Conservation (phyloP, 2,329 filamentous ascomycete species). For the Ophiosphaerella korrae region DNA sequence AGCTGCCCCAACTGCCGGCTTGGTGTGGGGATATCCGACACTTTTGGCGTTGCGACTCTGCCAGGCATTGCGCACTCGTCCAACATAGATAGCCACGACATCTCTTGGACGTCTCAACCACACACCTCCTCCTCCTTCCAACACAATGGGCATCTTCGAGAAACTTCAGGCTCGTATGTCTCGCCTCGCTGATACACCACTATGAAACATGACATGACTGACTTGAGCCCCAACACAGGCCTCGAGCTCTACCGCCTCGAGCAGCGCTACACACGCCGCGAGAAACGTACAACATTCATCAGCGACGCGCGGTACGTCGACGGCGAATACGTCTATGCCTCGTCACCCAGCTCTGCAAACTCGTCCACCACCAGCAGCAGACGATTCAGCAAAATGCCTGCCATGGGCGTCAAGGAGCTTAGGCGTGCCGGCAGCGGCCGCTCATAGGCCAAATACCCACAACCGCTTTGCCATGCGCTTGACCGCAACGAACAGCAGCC, state of each 20-base stretch:
- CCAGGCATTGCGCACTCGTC: too few relatives aligned
- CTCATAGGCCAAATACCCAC: background rate
- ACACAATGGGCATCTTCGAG: constrained; percentile 47
- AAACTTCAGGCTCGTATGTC: constrained; percentile 49
- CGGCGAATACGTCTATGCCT: constrained; percentile 85
- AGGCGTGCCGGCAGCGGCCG: constrained; percentile 21
- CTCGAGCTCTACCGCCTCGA: constrained; percentile 94
- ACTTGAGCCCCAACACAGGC: constrained; percentile 50
- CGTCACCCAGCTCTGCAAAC: constrained; percentile 40
- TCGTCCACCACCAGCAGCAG: constrained; percentile 32
- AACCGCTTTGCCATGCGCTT: background rate
- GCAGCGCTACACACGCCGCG: constrained; percentile 90
- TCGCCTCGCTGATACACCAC: background rate
- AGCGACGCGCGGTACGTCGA: constrained; percentile 92
- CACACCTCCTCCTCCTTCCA: background rate
- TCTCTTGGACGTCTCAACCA: background rate
- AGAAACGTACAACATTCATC: constrained; percentile 86
- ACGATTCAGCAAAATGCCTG: constrained; percentile 44
- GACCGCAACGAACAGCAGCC: background rate
- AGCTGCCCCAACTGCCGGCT: too few relatives aligned
- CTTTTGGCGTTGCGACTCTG: too few relatives aligned
- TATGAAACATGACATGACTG: background rate
- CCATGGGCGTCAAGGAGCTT: constrained; percentile 40
- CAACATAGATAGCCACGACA: background rate
- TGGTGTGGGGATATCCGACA: too few relatives aligned